Base-by-base conservation (phyloP, 495 filamentous ascomycete genomes). In the Pyronema omphalodes region DNA sequence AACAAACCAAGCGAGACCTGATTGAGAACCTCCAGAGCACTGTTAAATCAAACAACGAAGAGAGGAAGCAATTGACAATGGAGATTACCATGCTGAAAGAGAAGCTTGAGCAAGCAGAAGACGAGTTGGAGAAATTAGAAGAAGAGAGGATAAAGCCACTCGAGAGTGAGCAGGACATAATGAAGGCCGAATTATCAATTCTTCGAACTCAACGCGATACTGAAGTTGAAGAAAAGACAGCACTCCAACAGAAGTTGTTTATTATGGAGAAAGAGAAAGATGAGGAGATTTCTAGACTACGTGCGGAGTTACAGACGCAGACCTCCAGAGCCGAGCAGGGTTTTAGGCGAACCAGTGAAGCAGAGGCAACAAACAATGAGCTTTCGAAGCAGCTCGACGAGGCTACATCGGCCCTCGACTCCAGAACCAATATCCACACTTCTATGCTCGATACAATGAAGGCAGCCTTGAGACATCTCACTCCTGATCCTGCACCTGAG, bases 1-100 rank as follows among this genome's bases (percentile, higher is more conserved):
- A 89, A 57, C 86, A 94, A 3, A 99, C 84, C 0, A 99, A 99
- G 67, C 79, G 84, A 62, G 91, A 99, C 61, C 76, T 99, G 0
- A 78, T 99, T 65, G 83, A 84, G 40, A 99, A 99, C 61, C 81
- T 99, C 65, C 87, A 95, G 60, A 84, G 88, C 35, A 76, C 86
- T 35, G 85, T 93, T 63, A 78, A 79, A 33, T 89, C 96, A 62
- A 94, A 94, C 61, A 73, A 82, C 43, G 79, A 79, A 51, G 88
- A 96, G 66, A 78, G 89, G 19, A 83, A 79, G 60, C 80, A 76
- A 8, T 71, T 95, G 14, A 83, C 94, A 59, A 69, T 74, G 14
- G 87, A 96, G 67, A 76, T 88, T 50, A 79, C 78, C 52, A 76
- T 77, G 29, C 73, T 85, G 52, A 85, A 83, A 58, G 71, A 78